phyloP scores from a whole-genome alignment of 495 filamentous ascomycete genomes.

The Penicillium waksmanii region DNA sequence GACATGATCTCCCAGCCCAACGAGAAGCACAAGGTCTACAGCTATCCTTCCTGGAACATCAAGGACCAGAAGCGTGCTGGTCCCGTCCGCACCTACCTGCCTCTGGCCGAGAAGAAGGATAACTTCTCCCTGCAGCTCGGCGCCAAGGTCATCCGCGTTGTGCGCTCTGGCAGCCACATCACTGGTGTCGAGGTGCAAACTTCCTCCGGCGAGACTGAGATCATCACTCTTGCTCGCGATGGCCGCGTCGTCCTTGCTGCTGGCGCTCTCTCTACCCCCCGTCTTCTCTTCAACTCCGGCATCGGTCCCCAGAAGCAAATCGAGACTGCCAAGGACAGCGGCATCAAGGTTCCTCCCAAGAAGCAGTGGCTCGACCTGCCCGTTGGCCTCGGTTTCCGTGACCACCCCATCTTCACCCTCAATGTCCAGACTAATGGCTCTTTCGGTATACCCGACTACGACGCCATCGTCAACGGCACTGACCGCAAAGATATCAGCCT shows the following conservation, averaged over 20 bases:
- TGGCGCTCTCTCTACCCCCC: conserved; percentile 73
- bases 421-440: conserved; percentile 62
- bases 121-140: conserved; percentile 73
- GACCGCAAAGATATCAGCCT: conserved; percentile 46
- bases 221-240: conserved; percentile 59
- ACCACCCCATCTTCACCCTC: conserved; percentile 74
- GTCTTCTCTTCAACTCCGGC: conserved; percentile 68
- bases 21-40: conserved; percentile 68
- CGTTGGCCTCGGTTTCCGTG: conserved; percentile 73
- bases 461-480: conserved; percentile 57
- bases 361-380: conserved; percentile 71
- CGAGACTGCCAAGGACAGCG: conserved; percentile 53
- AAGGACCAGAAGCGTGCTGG: conserved; percentile 68
- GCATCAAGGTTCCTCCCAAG: conserved; percentile 56
- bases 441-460: conserved; percentile 67
- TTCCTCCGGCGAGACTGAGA: conserved; percentile 60
- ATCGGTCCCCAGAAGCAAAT: conserved; percentile 70
- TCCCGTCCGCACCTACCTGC: conserved; percentile 74
- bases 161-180: conserved; percentile 62
- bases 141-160: conserved; percentile 66
- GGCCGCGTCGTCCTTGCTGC: conserved; percentile 72
- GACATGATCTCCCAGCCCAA: conserved; percentile 62
- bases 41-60: conserved; percentile 73
- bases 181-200: conserved; percentile 71
- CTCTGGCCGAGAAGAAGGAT: conserved; percentile 56